Evolutionary conservation across 2,329 filamentous ascomycete genomes (phyloP).

Genomic region (Claviceps sp.): DNA sequence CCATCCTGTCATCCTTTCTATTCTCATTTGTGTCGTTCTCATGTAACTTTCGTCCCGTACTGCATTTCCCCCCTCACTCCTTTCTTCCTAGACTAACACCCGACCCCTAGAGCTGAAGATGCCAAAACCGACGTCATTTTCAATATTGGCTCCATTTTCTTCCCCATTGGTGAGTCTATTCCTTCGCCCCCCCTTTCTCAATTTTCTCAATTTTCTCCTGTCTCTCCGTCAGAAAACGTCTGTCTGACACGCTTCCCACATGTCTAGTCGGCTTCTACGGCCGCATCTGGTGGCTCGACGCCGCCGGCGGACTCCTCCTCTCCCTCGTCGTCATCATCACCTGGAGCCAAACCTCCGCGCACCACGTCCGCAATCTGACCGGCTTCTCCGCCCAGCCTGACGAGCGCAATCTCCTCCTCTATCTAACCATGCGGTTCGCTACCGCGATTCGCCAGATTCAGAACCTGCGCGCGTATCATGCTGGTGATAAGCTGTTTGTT

Average conservation of each 20-base stretch:
- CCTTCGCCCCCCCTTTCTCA: not conserved
- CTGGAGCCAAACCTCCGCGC: slow-evolving; percentile 59
- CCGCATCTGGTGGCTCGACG: slow-evolving; percentile 74
- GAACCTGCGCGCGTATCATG: slow-evolving; percentile 72
- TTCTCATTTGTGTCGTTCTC: not conserved
- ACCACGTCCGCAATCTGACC: slow-evolving; percentile 69
- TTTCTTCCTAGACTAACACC: too few relatives aligned
- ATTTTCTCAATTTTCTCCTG: not conserved
- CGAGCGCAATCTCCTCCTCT: slow-evolving; percentile 73
- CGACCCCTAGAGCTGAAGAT: slow-evolving; percentile 29
- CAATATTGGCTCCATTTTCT: slow-evolving; percentile 79
- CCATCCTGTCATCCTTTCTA: not conserved
- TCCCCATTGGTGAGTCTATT: slow-evolving; percentile 48
- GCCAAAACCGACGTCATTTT: slow-evolving; percentile 69
- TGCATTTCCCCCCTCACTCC: too few relatives aligned
- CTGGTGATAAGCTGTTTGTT: slow-evolving; percentile 73
- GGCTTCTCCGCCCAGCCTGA: slow-evolving; percentile 68
- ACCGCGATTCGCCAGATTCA: slow-evolving; percentile 78
- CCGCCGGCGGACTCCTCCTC: slow-evolving; percentile 65
- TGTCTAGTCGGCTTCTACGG: slow-evolving; percentile 55
- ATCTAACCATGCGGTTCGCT: slow-evolving; percentile 88
- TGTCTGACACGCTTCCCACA: not conserved
- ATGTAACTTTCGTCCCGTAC: too few relatives aligned
- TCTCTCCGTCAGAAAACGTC: not conserved
- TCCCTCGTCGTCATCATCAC: slow-evolving; percentile 67